Base-by-base conservation (phyloP, 1,284 basidiomycete genomes). In the Sanghuangporus sanghuang region DNA sequence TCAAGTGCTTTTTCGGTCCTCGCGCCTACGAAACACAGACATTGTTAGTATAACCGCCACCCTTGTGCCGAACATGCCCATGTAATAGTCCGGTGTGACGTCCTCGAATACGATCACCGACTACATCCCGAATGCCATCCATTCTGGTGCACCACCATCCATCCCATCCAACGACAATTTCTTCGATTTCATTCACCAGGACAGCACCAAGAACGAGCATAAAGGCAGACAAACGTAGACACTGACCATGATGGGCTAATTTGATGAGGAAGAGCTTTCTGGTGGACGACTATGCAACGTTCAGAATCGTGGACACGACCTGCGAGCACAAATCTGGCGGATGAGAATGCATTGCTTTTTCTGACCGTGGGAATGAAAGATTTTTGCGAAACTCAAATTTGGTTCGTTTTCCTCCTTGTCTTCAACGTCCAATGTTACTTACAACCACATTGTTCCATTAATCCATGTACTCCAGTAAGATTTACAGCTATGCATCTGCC, bases 1-100 rank as follows among this genome's bases (percentile, higher is more conserved):
- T 98, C 83, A 98, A 86, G 79, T 99, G 96, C 84, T 98, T 98
- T 90, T 95, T 96, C 71, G 96, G 96, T 89, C 96, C 96, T 80
- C 96, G 90, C 76, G 86, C 93, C 93, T 95, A 71, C n/a, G 59
- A 61, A 64, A 59, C 11, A 42, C 36, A 21, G 39, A 48, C 49
- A 67, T 21, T 64, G 64, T 50, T 48, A 63, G 61, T 42, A 57
- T 27, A 23, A 11, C 14, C 32, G 46, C 39, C 38, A 32, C 18
- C 52, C 50, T 36, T 62, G 42, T 57, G 42, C 58, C 42, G 56
- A 67, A 66, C 46, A 59, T 59, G 68, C 67, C 67, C 74, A 74
- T 74, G 18, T 42, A 18, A 11, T n/a, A 36, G n/a, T n/a, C 39
- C 39, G 40, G 2, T 32, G 27, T 32, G 27, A 3, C 27, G 27